phyloP scores from a whole-genome alignment of 306 rosid genomes.

The Castanea mollissima region DNA sequence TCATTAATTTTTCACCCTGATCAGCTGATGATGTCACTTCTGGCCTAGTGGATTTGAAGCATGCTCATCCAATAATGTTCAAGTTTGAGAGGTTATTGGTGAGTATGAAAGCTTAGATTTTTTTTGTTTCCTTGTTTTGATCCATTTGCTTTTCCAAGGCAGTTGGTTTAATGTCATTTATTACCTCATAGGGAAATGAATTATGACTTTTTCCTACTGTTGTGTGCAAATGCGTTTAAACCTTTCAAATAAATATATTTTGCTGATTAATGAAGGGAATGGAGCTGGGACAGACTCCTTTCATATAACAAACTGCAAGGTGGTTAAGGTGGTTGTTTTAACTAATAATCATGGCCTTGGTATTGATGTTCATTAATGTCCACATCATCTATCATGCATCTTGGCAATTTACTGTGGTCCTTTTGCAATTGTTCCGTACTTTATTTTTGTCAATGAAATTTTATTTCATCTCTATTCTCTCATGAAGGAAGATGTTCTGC shows the following conservation, averaged over 20 bases:
- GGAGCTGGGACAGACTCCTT: background rate
- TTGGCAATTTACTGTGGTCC: background rate
- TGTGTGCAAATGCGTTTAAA: background rate
- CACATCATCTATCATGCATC: background rate
- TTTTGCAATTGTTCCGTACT: background rate
- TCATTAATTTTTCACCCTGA: slow-evolving; percentile 19
- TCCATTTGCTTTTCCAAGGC: slow-evolving; percentile 13
- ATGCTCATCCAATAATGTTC: slow-evolving; percentile 49
- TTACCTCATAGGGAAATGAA: background rate
- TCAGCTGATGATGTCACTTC: slow-evolving; percentile 48
- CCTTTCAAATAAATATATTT: background rate
- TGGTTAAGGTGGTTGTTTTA: background rate
- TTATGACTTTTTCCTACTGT: background rate
- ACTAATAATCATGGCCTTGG: background rate
- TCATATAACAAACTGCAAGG: background rate
- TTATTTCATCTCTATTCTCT: background rate
- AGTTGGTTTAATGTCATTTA: slow-evolving; percentile 10
- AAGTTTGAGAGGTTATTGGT: slow-evolving; percentile 87
- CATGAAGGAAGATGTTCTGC: no score
- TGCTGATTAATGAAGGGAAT: background rate
- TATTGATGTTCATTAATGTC: background rate
- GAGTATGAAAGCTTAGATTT: slow-evolving; percentile 32
- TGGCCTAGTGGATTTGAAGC: slow-evolving; percentile 51
- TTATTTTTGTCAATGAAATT: background rate
- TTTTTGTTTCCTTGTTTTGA: slow-evolving; percentile 17